Conservation (phyloP, 108 stramenopile species). For the Nitzschia palea region DNA sequence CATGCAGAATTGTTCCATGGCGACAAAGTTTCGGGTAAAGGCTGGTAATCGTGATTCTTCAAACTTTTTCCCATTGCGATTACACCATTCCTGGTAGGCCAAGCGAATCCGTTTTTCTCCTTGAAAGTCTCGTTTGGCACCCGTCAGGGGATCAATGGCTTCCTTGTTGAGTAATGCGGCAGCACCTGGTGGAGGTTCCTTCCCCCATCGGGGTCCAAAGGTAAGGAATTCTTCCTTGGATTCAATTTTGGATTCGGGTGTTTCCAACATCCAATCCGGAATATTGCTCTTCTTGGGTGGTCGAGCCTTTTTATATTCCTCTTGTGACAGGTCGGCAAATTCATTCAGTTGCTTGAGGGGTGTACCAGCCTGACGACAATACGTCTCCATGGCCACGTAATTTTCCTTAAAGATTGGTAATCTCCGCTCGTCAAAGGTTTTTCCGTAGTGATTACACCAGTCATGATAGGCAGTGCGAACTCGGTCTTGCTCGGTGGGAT, state of each 20-base stretch:
- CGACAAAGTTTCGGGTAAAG: slow-evolving; percentile 17
- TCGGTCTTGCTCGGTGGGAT: not conserved
- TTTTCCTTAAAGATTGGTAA: slow-evolving; percentile 19
- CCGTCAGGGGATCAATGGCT: not conserved
- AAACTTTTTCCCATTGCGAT: slow-evolving; percentile 7
- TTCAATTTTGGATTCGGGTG: not conserved
- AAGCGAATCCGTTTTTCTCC: slow-evolving; percentile 5
- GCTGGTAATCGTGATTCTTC: slow-evolving; percentile 20
- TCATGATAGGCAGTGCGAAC: slow-evolving; percentile 14
- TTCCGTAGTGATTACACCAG: slow-evolving; percentile 21
- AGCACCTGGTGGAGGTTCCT: slow-evolving; percentile 2
- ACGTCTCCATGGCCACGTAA: slow-evolving; percentile 8
- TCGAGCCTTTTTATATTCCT: slow-evolving; percentile 15
- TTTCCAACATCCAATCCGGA: not conserved
- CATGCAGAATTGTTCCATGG: slow-evolving; percentile 7
- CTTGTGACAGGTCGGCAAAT: slow-evolving; percentile 23
- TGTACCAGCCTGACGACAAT: slow-evolving; percentile 13
- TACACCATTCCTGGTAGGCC: slow-evolving; percentile 25
- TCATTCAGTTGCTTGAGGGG: slow-evolving; percentile 14
- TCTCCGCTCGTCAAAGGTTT: slow-evolving; percentile 15
- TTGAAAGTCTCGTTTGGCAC: not conserved
- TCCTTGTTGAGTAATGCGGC: not conserved
- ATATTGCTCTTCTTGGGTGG: not conserved
- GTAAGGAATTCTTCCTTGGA: not conserved
- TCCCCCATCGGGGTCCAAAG: slow-evolving; percentile 1